These are phyloP conservation scores for Colletotrichum nymphaeae DNA, from an alignment of 2,329 filamentous ascomycete species.

Conservation along the genomic window DNA sequence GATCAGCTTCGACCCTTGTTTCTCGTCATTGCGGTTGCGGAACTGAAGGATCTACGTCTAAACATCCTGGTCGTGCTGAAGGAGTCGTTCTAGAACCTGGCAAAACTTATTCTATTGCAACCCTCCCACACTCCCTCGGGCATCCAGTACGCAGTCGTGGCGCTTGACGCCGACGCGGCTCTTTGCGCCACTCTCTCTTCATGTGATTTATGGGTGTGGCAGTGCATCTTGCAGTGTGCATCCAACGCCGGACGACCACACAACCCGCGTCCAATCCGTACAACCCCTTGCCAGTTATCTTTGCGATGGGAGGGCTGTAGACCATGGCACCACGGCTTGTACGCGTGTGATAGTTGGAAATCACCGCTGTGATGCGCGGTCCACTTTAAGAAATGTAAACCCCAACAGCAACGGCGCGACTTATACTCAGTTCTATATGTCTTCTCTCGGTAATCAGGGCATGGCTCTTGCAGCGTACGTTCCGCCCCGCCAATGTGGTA, in stretches of 20 bases:
- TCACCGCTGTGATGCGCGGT: not conserved
- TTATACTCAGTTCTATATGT: not conserved
- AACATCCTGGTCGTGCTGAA: conserved; percentile 4
- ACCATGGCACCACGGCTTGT: not conserved
- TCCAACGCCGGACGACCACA: not conserved
- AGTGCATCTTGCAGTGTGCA: not conserved
- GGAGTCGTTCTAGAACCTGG: not conserved
- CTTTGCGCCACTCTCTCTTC: not conserved
- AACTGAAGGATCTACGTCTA: conserved; percentile 1
- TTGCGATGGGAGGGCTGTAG: not conserved
- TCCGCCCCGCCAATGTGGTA: conserved; percentile 11
- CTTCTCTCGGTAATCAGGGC: not conserved
- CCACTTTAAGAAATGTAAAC: not conserved
- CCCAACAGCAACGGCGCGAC: not conserved
- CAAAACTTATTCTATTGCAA: not conserved
- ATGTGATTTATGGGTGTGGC: not conserved
- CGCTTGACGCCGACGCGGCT: not conserved
- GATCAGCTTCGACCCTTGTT: not conserved
- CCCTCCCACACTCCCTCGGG: not conserved
- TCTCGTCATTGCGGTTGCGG: not conserved
- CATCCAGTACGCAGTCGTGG: not conserved
- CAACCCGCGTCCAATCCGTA: not conserved
- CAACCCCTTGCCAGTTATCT: not conserved
- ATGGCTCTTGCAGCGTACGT: not conserved
- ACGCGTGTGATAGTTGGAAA: not conserved